Percentiles rank a stretch among this genome's conserved stretches.
phyloP scores from a whole-genome alignment of 768 basidiomycete genomes.

The Pulveroboletus sp. region DNA sequence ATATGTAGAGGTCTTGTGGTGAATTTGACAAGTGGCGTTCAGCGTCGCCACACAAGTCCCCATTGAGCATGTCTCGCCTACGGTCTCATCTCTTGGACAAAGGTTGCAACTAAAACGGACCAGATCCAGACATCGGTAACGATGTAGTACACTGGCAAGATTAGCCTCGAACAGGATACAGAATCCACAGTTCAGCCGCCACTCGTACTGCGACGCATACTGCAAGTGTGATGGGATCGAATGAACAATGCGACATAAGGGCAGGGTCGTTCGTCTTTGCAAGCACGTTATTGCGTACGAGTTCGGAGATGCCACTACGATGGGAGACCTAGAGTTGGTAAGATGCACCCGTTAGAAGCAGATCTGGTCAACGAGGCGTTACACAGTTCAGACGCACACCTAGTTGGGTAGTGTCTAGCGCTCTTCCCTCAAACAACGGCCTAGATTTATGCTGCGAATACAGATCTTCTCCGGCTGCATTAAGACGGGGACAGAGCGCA shows the following conservation, averaged over 20 bases:
- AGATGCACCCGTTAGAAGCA: neutral
- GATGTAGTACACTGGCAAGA: neutral
- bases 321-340: conserved; percentile 42
- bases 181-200: conserved; percentile 53
- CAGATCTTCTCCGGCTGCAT: conserved; percentile 60
- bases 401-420: conserved; percentile 66
- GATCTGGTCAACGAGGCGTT: neutral
- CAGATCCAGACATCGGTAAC: neutral
- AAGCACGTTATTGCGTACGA: conserved; percentile 52
- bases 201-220: conserved; percentile 64
- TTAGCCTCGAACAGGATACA: neutral
- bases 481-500: conserved; percentile 50
- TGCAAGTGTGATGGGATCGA: conserved; percentile 64
- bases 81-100: conserved; percentile 66
- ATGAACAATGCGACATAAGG: conserved; percentile 66
- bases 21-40: conserved; percentile 39
- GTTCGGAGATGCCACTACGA: conserved; percentile 57
- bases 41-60: neutral
- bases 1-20: conserved; percentile 70
- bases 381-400: conserved; percentile 40
- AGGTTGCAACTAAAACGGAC: conserved; percentile 31
- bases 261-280: conserved; percentile 70
- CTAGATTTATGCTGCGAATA: conserved; percentile 60
- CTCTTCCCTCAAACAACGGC: conserved; percentile 58
- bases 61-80: conserved; percentile 32